Percentiles rank a stretch among this genome's conserved stretches.
Conservation (phyloP, 164 flowering plant species). For the Magnolia kwangsiensis region DNA sequence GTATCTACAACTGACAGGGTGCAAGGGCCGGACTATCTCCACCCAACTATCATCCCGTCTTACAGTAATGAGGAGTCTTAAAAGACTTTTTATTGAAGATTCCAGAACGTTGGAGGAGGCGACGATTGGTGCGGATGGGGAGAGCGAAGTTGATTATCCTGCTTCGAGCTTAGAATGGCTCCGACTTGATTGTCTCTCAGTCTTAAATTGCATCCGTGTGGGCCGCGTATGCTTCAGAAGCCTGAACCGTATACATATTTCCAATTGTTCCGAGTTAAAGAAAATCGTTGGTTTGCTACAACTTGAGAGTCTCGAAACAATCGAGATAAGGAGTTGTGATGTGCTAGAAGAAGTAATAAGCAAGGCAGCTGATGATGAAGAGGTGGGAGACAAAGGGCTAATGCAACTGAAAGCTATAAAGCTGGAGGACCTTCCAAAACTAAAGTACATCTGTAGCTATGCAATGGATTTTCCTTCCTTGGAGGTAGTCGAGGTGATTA, state of each 20-base stretch:
- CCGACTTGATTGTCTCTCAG: neutral
- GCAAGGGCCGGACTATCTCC: neutral
- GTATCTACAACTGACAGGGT: neutral
- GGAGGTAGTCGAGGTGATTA: neutral
- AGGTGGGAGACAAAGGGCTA: neutral
- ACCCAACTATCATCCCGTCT: neutral
- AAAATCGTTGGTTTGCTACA: slow-evolving; percentile 8
- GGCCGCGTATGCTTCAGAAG: neutral
- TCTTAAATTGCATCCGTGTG: neutral
- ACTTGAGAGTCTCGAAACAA: neutral
- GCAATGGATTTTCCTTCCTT: slow-evolving; percentile 10
- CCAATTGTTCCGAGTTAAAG: slow-evolving; percentile 9
- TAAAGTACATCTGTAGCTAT: slow-evolving; percentile 12
- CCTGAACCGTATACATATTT: neutral
- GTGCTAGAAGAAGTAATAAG: slow-evolving; percentile 11
- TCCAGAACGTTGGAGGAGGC: slow-evolving; percentile 8
- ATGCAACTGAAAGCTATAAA: slow-evolving; percentile 3
- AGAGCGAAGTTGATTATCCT: neutral
- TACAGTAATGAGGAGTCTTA: neutral
- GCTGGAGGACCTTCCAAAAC: neutral
- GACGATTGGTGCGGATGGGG: neutral
- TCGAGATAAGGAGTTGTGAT: neutral
- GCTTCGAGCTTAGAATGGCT: neutral
- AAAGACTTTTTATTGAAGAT: neutral
- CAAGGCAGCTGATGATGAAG: neutral